Evolutionary conservation across 2,329 filamentous ascomycete genomes (phyloP).

Genomic region (Ceratocystis albifundus): DNA sequence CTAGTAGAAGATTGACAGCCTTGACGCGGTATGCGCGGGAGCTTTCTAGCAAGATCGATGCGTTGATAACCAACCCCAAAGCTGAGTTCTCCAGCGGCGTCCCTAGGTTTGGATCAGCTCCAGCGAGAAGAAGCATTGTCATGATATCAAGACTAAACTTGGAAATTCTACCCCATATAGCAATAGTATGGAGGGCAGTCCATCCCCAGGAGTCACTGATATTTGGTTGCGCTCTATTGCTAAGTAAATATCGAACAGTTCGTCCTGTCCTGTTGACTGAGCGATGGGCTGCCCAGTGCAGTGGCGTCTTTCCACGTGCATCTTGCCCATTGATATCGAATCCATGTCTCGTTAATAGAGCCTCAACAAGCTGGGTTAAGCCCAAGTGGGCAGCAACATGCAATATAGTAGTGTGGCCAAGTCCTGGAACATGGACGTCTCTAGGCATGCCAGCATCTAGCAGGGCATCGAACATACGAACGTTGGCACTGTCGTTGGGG

Average conservation of each 20-base stretch:
- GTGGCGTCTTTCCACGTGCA: slow-evolving; percentile 11
- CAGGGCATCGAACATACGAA: slow-evolving; percentile 12
- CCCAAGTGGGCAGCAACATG: slow-evolving; percentile 16
- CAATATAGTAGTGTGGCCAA: slow-evolving; percentile 8
- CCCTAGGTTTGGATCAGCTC: slow-evolving; percentile 15
- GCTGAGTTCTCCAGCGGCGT: slow-evolving; percentile 10
- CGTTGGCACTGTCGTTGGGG: neutral
- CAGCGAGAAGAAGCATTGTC: slow-evolving; percentile 11
- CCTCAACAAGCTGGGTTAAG: slow-evolving; percentile 13
- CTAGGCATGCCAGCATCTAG: slow-evolving; percentile 13
- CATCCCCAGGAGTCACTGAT: slow-evolving; percentile 14
- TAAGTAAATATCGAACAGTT: slow-evolving; percentile 17
- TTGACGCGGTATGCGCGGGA: slow-evolving; percentile 11
- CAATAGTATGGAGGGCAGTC: slow-evolving; percentile 14
- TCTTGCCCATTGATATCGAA: slow-evolving; percentile 17
- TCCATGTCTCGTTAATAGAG: slow-evolving; percentile 13
- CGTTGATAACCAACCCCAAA: slow-evolving; percentile 15
- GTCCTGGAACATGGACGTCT: slow-evolving; percentile 11
- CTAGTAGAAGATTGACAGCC: slow-evolving; percentile 15
- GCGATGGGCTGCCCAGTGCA: slow-evolving; percentile 17
- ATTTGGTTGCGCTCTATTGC: slow-evolving; percentile 17
- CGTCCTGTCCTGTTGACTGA: slow-evolving; percentile 11
- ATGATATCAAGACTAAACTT: slow-evolving; percentile 13
- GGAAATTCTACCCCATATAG: slow-evolving; percentile 3
- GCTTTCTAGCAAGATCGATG: neutral